Base-by-base conservation (phyloP, 805 yeast species). In the Priceomyces carsonii region DNA sequence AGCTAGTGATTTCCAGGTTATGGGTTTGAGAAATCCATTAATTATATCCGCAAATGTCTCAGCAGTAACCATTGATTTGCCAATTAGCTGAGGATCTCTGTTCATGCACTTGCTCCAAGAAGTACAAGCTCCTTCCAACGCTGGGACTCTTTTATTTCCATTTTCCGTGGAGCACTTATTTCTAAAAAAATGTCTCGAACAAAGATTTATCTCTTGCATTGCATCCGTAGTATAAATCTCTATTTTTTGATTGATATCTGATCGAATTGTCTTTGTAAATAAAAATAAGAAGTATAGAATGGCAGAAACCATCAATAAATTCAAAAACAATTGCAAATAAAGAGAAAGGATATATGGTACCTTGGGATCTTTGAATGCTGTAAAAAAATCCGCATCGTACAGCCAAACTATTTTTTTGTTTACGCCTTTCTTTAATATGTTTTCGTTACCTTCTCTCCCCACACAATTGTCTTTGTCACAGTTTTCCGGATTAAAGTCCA, bases 31-130 rank as follows among this genome's bases (percentile, higher is more conserved):
- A 49, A 87, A 87, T 1, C 89, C 79, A 58, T 88, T 85, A 29
- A 88, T 65, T 6, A 86, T 84, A 43, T 84, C 91, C 1, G 95
- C 95, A 47, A 87, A 71, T 0, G 91, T 82, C 53, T 82, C 89
- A 0, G 95, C 95, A 30, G 89, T 80, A 36, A 88, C 73, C 41
- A 71, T 72, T 1, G 91, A 85, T 32, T 79, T 73, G 3, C 86
- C 90, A 8, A 81, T 71, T 56, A 36, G 62, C 47, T 75, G 72
- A 7, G 95, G 90, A 43, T 87, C 91, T 32, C 80, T 63, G 47
- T 80, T 77, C 89, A 87, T 86, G 57, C 99, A 93, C 38, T 72
- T 73, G 42, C 77, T 82, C 93, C 95, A 87, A 22, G 69, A 70
- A 22, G 72, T 66, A 58, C 99, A 91, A 9, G 76, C 63, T 2